These are phyloP conservation scores for Aureobasidium sp. DNA, from an alignment of 2,329 filamentous ascomycete species.

Conservation along the genomic window DNA sequence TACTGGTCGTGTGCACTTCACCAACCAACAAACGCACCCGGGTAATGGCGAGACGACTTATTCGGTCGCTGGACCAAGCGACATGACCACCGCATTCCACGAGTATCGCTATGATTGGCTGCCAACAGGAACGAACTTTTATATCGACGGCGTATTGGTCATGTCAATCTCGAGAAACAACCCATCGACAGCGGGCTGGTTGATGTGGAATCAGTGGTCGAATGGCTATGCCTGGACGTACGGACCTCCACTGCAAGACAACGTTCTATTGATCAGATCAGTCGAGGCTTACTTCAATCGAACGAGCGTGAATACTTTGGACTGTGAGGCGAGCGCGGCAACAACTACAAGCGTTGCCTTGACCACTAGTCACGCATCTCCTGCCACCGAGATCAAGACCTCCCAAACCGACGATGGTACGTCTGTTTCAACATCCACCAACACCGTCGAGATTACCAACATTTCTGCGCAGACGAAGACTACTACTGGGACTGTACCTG, in stretches of 20 bases:
- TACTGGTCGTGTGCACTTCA: slow-evolving; percentile 37
- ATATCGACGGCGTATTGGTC: slow-evolving; percentile 56
- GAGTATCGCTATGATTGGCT: slow-evolving; percentile 76
- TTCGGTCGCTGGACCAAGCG: slow-evolving; percentile 53
- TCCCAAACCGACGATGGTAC: not conserved
- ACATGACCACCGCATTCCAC: slow-evolving; percentile 63
- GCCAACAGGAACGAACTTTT: slow-evolving; percentile 57
- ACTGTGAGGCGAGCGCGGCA: not conserved
- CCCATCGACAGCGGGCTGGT: slow-evolving; percentile 54
- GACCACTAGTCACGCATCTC: not conserved
- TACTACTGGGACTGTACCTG: slow-evolving; percentile 9
- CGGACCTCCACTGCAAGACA: slow-evolving; percentile 59
- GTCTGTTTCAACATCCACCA: not conserved
- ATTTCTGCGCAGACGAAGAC: not conserved
- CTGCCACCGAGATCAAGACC: not conserved
- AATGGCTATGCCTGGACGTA: slow-evolving; percentile 70
- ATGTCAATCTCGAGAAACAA: slow-evolving; percentile 42
- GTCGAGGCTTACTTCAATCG: slow-evolving; percentile 72
- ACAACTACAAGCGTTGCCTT: not conserved
- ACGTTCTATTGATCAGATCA: slow-evolving; percentile 59
- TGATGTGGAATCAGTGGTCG: slow-evolving; percentile 51
- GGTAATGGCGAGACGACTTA: slow-evolving; percentile 52
- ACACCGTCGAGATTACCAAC: no score
- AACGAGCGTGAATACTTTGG: not conserved
- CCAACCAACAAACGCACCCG: slow-evolving; percentile 55